phyloP scores from a whole-genome alignment of 805 yeast species.

The Ascoidea tarda region DNA sequence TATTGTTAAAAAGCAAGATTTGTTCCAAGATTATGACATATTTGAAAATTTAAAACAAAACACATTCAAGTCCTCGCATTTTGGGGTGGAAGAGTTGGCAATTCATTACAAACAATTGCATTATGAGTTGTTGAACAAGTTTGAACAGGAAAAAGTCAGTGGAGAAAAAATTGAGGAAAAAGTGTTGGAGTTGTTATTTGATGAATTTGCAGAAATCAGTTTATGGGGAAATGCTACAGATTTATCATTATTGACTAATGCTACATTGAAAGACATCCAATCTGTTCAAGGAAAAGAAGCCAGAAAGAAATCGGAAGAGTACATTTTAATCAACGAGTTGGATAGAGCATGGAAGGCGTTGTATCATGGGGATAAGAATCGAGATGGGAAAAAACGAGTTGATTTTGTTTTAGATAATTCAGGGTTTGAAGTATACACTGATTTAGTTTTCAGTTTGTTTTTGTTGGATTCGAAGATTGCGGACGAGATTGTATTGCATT shows the following conservation, averaged over 20 bases:
- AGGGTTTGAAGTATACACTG: constrained; percentile 93
- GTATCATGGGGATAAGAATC: constrained; percentile 10
- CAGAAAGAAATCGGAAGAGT: constrained; percentile 66
- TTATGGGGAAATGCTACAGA: constrained; percentile 99
- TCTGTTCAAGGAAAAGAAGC: constrained; percentile 85
- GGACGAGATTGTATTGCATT: constrained; percentile 58
- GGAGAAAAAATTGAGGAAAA: constrained; percentile 21
- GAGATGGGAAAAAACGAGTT: constrained; percentile 29
- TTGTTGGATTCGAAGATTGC: constrained; percentile 59
- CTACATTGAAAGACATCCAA: constrained; percentile 81
- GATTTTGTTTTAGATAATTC: constrained; percentile 87
- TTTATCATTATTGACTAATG: constrained; percentile 75
- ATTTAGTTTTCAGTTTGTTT: constrained; percentile 50
- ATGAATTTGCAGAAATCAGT: constrained; percentile 76
- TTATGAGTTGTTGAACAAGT: constrained; percentile 12
- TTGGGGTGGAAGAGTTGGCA: constrained; percentile 76
- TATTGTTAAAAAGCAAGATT: constrained; percentile 20
- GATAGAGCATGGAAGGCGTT: constrained; percentile 46
- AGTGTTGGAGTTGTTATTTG: constrained; percentile 43
- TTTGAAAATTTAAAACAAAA: constrained; percentile 56
- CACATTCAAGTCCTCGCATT: constrained; percentile 60
- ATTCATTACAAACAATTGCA: constrained; percentile 35
- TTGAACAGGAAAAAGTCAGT: constrained; percentile 13
- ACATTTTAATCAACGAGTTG: constrained; percentile 69
- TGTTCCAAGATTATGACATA: constrained; percentile 44